Percentiles rank a stretch among this genome's conserved stretches.
These are phyloP conservation scores for Monosporozyma aquatica DNA, from an alignment of 805 yeast genomes.

Conservation along the genomic window DNA sequence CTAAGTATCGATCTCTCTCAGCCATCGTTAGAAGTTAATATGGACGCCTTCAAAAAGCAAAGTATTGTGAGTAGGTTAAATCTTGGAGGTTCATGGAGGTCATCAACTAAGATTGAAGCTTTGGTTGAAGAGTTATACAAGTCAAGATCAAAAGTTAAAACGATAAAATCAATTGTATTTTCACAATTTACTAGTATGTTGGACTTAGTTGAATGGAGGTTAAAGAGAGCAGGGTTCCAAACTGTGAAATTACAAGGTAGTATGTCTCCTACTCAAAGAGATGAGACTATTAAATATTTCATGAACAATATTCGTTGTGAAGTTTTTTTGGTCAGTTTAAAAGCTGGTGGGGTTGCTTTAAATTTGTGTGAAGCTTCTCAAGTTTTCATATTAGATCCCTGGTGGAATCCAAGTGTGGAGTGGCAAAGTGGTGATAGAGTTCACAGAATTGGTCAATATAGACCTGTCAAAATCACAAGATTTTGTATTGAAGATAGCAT, in stretches of 20 bases:
- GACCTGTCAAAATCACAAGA: constrained; percentile 89
- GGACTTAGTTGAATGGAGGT: constrained; percentile 91
- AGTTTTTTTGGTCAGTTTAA: constrained; percentile 85
- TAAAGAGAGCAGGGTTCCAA: constrained; percentile 88
- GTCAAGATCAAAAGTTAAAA: constrained; percentile 73
- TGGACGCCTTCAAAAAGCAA: constrained; percentile 42
- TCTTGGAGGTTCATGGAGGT: constrained; percentile 82
- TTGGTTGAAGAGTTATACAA: constrained; percentile 86
- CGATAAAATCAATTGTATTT: constrained; percentile 92
- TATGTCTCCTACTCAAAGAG: constrained; percentile 94
- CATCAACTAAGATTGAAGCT: constrained; percentile 95
- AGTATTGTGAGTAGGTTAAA: constrained; percentile 82
- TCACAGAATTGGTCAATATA: constrained; percentile 90
- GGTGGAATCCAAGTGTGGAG: constrained; percentile 99
- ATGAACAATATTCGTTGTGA: constrained; percentile 91
- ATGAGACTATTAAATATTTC: constrained; percentile 79
- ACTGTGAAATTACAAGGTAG: constrained; percentile 93
- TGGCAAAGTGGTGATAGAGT: constrained; percentile 99
- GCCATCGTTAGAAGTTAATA: constrained; percentile 65
- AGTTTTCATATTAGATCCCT: constrained; percentile 91
- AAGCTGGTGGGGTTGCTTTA: constrained; percentile 98
- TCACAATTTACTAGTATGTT: constrained; percentile 96
- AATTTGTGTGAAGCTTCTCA: constrained; percentile 96
- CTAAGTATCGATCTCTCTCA: constrained; percentile 82
- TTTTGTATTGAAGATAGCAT: constrained; percentile 94